Conservation (phyloP, 306 rosid genomes). For the Glycine tomentella region DNA sequence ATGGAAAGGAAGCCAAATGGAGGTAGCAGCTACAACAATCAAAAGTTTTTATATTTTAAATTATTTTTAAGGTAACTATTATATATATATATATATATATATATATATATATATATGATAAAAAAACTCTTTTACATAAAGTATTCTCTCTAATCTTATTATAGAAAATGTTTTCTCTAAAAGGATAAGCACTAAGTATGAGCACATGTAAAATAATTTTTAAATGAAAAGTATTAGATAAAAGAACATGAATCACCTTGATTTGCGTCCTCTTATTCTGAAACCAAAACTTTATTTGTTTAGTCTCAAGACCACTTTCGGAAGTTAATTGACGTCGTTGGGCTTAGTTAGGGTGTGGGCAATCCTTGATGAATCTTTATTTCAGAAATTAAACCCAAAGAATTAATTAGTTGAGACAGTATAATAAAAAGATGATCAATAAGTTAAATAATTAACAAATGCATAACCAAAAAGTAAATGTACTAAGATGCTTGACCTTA, state of each 20-base stretch:
- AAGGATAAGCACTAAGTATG: not conserved
- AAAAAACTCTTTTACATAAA: too few relatives aligned
- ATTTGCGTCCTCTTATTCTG: slow-evolving; percentile 84
- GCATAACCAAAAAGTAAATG: not conserved
- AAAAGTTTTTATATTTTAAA: too few relatives aligned
- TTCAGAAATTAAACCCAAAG: not conserved
- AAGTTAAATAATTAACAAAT: not conserved
- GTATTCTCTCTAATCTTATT: not conserved
- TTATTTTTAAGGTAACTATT: too few relatives aligned
- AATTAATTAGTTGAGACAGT: not conserved
- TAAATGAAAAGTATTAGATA: not conserved
- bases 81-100: too few relatives aligned
- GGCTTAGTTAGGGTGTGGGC: slow-evolving; percentile 68
- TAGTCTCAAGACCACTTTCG: slow-evolving; percentile 66
- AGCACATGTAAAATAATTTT: not conserved
- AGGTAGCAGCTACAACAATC: slow-evolving; percentile 55
- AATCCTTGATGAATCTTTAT: slow-evolving; percentile 57
- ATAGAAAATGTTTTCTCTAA: not conserved
- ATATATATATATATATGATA: too few relatives aligned
- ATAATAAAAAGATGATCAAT: too few relatives aligned
- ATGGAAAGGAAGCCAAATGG: slow-evolving; percentile 71
- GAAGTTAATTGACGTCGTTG: slow-evolving; percentile 61
- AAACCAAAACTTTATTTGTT: slow-evolving; percentile 83
- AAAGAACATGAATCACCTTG: slow-evolving; percentile 55
- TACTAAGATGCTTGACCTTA: too few relatives aligned